Evolutionary conservation across 176 grass and related monocot species (phyloP), one percentile per base, ranked within the genome.

Genomic region (Coix lacrymajobi): DNA sequence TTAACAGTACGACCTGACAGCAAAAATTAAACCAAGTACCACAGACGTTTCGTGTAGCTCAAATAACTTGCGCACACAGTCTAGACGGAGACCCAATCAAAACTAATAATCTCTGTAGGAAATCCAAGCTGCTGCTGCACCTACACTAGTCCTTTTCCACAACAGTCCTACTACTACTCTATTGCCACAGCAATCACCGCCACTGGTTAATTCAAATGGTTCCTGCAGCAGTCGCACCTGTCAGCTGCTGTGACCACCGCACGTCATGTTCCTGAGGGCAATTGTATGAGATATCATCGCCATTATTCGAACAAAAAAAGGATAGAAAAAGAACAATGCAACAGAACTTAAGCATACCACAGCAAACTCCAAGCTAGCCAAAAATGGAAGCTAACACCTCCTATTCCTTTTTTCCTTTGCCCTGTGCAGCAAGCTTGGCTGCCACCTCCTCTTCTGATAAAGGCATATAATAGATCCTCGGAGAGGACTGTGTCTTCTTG

Each of bases 391-490:
- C 33, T 17, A 26, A 69, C 26, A 54, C 31, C 32, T 17, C 48
- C 63, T 79, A 97, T 44, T 87, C 83, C 44, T 25, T 85, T 62
- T 84, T 80, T 31, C 75, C 78, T 88, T 90, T 96, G 38, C 75
- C 87, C 40, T 88, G 87, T 32, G 83, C 83, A 7, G 93, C 91
- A 6, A 90, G 89, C 79, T 89, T 99, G 36, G 91, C 85, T 36
- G 87, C 86, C 48, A 96, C 97, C 70, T 88, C 84, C 80, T 99
- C 93, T 85, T 99, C 93, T 6, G 97, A 92, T 77, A 95, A 91
- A n/a, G 97, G 97, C 22, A 94, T 30, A 78, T 92, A 99, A 85
- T 99, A 99, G 39, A 99, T 96, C 86, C 97, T 96, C 5, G 97
- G 97, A 14, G 75, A 81, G 20, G 93, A 68, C 37, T 99, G 91